Base-by-base conservation (phyloP, 805 yeast genomes). In the Pichia scutulata region DNA sequence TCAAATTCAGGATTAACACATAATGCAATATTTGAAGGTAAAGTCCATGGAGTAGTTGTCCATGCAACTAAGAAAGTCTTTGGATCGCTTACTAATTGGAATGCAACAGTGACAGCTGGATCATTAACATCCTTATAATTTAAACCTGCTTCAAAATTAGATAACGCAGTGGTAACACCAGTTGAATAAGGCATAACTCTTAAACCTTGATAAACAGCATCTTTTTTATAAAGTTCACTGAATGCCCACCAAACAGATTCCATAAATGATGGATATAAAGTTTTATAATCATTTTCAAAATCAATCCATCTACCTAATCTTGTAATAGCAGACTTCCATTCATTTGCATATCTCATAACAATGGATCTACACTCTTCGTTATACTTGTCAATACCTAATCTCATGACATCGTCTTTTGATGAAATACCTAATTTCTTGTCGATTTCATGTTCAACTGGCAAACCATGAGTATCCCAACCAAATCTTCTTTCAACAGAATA, bases 1-100 rank as follows among this genome's bases (percentile, higher is more conserved):
- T 89, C 97, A 55, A 89, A 82, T 12, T 81, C 79, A 48, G 97
- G 95, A 72, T 93, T 80, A 43, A 93, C 98, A 64, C 96, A 90
- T 55, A 93, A 77, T 14, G 90, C 92, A 66, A 93, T 71, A 69
- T 93, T 92, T 26, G 96, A 86, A 41, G 99, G 99, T 65, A 93
- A 76, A 46, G 99, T 95, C 99, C 99, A 93, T 48, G 99, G 99
- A 24, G 99, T 93, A 53, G 99, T 93, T 43, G 99, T 93, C 99
- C 99, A 93, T 10, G 98, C 98, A 39, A 93, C 90, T 57, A 93
- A 74, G 57, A 78, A 74, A 48, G 96, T 87, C 62, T 85, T 81
- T 56, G 88, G 89, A 62, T 90, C 95, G 55, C 81, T 86, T 30
- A 77, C 72, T 50, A 87, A 73, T 55, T 87, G 86, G 77, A 93